Conservation (phyloP, 2,329 filamentous ascomycete genomes). For the Alternaria arbusti region DNA sequence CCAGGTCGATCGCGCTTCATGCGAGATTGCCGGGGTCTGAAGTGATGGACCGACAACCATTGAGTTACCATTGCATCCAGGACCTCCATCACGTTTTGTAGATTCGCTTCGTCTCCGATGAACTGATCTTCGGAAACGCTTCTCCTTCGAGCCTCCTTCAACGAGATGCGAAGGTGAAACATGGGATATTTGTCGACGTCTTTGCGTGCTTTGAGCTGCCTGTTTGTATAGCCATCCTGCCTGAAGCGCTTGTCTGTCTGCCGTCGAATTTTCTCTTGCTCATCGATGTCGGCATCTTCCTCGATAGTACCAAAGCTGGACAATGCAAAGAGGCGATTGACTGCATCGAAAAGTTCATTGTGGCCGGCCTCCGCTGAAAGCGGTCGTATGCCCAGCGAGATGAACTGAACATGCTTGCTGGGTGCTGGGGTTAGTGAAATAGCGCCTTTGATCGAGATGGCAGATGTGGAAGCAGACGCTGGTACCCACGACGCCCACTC, state of each 20-base stretch:
- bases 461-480: slow-evolving; percentile 68
- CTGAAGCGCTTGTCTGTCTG: slow-evolving; percentile 53
- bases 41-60: slow-evolving; percentile 76
- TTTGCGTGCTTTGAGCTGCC: slow-evolving; percentile 65
- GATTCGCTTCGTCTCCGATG: slow-evolving; percentile 32
- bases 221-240: slow-evolving; percentile 56
- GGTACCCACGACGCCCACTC: slow-evolving; percentile 70
- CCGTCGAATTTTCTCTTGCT: slow-evolving; percentile 45
- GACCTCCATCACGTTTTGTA: slow-evolving; percentile 68
- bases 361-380: slow-evolving; percentile 62
- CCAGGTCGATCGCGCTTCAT: slow-evolving; percentile 7
- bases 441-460: slow-evolving; percentile 70
- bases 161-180: slow-evolving; percentile 77
- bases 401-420: slow-evolving; percentile 77
- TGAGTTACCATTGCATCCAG: slow-evolving; percentile 72
- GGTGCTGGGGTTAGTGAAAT: slow-evolving; percentile 75
- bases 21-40: slow-evolving; percentile 60
- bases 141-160: slow-evolving; percentile 30
- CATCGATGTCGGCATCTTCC: slow-evolving; percentile 47
- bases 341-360: slow-evolving; percentile 74
- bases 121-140: slow-evolving; percentile 26
- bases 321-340: slow-evolving; percentile 77
- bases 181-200: slow-evolving; percentile 84
- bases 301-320: slow-evolving; percentile 77
- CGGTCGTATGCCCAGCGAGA: slow-evolving; percentile 77